A percentile compares a stretch with the other conserved stretches of the same genome.
Conservation (phyloP, 345 rosid genomes). For the Turnera subulata region DNA sequence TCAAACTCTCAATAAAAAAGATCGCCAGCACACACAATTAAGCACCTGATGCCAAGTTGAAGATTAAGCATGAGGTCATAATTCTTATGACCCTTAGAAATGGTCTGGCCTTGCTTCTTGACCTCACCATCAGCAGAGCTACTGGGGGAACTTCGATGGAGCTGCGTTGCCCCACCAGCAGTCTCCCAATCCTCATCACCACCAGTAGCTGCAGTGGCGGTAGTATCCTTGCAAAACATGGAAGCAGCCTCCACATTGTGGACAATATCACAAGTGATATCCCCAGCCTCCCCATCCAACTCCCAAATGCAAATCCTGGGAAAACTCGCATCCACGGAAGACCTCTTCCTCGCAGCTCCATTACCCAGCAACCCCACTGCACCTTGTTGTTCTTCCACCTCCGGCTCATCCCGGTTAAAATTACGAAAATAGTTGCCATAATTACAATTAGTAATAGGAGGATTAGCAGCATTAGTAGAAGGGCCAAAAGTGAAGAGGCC, state of each 20-base stretch:
- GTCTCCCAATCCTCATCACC: conserved; percentile 1
- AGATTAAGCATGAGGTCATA: conserved; percentile 69
- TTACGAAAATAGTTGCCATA: too few species aligned
- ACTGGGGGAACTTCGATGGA: conserved; percentile 11
- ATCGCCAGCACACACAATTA: not conserved
- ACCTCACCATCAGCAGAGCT: conserved; percentile 36
- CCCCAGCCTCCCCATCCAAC: conserved; percentile 46
- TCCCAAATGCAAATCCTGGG: conserved; percentile 73
- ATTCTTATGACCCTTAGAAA: conserved; percentile 57
- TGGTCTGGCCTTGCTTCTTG: conserved; percentile 60
- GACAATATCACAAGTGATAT: conserved; percentile 94
- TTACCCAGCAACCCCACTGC: not conserved
- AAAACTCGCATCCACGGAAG: conserved; percentile 29
- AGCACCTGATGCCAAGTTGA: conserved; percentile 67
- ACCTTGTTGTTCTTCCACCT: not conserved
- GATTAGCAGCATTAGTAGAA: not conserved
- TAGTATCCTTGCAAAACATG: conserved; percentile 49
- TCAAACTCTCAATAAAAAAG: not conserved
- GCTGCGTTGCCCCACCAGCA: conserved; percentile 7
- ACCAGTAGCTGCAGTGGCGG: too few species aligned
- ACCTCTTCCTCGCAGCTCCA: conserved; percentile 17
- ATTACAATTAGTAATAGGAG: too few species aligned
- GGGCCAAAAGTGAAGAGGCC: conserved; percentile 51
- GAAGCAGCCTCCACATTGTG: conserved; percentile 68
- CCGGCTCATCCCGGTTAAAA: not conserved